Base-by-base conservation (phyloP, 2,329 filamentous ascomycete species). In the Aspergillus aculeatinus region DNA sequence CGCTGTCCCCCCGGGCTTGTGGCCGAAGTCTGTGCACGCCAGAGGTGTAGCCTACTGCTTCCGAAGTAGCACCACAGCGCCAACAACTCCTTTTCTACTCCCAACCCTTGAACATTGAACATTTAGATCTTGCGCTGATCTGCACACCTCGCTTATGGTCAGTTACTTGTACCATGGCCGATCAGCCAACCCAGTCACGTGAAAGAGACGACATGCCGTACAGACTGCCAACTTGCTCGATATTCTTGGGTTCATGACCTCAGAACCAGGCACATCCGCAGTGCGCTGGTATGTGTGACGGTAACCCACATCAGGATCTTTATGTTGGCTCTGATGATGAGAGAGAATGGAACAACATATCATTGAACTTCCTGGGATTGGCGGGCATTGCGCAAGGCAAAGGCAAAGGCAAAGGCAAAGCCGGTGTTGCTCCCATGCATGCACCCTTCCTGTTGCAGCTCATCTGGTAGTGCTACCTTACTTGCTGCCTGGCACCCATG, bases 21-120 rank as follows among this genome's bases (percentile, higher is more conserved):
- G 21, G 16, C 33, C 19, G 51, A 53, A 25, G 51, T 53, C 51
- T 53, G 51, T 53, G 51, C 51, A 47, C 51, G 7, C 35, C 35
- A 53, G 51, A 42, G 51, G 25, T 42, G 51, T 25, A 44, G 39
- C n/a, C n/a, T n/a, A n/a, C 39, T 53, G 35, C 51, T 42, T 53
- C 51, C 51, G 35, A 42, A n/a, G 51, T 44, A 23, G 51, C 42
- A 53, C 51, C 42, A 31, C 51, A 27, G 51, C n/a, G 25, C 31
- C 3, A 53, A 19, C 51, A 53, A 21, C 51, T 53, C 51, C 51
- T 53, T 42, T 39, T 27, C 12, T 23, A 11, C 39, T 25, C 27
- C 27, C 33, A 27, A 53, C 16, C 21, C 33, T 44, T 44, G 19
- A 39, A n/a, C 21, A n/a, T 44, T 44, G 19, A 39, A n/a, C 21